These are phyloP conservation scores for Chalciporus piperatus DNA, from an alignment of 768 basidiomycete genomes.

Conservation along the genomic window DNA sequence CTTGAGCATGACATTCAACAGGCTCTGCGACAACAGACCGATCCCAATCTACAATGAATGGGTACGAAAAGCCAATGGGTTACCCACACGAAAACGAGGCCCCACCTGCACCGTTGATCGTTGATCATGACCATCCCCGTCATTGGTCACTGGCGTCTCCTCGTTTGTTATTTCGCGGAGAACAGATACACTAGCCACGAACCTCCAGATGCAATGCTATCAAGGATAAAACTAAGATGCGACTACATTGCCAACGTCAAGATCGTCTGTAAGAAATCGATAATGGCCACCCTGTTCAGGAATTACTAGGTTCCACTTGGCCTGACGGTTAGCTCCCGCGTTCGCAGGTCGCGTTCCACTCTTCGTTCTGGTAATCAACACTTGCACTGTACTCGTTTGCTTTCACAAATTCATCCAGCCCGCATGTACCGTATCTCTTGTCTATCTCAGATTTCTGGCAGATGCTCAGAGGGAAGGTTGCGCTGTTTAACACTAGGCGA, in stretches of 20 bases:
- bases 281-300: no score
- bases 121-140: no score
- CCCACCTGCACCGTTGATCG: no score
- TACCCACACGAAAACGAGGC: not conserved
- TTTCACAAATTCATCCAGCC: slow-evolving; percentile 33
- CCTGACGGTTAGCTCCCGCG: not conserved
- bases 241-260: no score
- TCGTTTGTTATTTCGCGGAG: no score
- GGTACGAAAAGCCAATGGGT: not conserved
- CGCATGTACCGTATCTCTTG: slow-evolving; percentile 35
- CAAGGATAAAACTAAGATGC: no score
- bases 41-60: not conserved
- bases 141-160: no score
- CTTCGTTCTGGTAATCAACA: slow-evolving; percentile 29
- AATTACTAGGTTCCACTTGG: no score
- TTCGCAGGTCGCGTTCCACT: slow-evolving; percentile 39
- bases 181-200: no score
- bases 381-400: slow-evolving; percentile 27
- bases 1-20: no score
- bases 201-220: not conserved
- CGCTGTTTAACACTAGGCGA: slow-evolving; percentile 41
- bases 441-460: slow-evolving; percentile 33
- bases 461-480: slow-evolving; percentile 37
- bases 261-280: no score
- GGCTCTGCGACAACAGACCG: no score